phyloP scores from a whole-genome alignment of 2,329 filamentous ascomycete species.

The Fusarium haematococcum region DNA sequence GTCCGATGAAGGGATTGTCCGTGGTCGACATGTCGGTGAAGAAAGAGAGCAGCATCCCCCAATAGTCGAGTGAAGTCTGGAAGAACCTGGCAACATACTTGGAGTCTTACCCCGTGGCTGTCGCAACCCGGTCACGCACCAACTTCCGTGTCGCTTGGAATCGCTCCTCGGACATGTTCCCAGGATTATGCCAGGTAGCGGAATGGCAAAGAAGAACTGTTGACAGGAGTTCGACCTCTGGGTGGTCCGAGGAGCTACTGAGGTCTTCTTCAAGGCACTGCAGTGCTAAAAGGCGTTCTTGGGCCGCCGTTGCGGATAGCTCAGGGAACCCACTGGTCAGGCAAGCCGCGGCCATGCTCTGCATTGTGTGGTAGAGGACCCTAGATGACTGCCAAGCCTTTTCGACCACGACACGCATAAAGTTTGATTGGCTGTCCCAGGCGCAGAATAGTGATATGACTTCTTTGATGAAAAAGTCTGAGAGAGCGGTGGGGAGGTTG shows the following conservation, averaged over 20 bases:
- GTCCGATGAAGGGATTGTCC: not conserved
- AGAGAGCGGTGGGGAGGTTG: slow-evolving; percentile 23
- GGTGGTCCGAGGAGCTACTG: not conserved
- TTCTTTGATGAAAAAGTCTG: slow-evolving; percentile 38
- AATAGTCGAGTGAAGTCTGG: slow-evolving; percentile 37
- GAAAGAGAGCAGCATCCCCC: slow-evolving; percentile 40
- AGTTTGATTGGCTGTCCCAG: slow-evolving; percentile 38
- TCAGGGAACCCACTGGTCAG: slow-evolving; percentile 36
- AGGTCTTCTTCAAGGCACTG: slow-evolving; percentile 3
- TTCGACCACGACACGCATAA: slow-evolving; percentile 37
- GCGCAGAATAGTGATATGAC: slow-evolving; percentile 37
- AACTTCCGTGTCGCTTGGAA: slow-evolving; percentile 17
- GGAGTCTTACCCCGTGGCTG: not conserved
- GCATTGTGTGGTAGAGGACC: slow-evolving; percentile 36
- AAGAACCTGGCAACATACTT: slow-evolving; percentile 16
- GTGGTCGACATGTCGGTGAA: slow-evolving; percentile 23
- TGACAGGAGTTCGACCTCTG: slow-evolving; percentile 18
- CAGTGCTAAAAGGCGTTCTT: slow-evolving; percentile 25
- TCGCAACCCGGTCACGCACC: not conserved
- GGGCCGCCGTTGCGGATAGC: slow-evolving; percentile 4
- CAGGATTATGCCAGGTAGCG: slow-evolving; percentile 34
- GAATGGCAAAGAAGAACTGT: slow-evolving; percentile 34
- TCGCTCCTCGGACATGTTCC: slow-evolving; percentile 32
- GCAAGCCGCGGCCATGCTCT: slow-evolving; percentile 41
- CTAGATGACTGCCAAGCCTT: slow-evolving; percentile 33